A percentile compares a stretch with the other conserved stretches of the same genome.
Evolutionary conservation across 1,139 yeast genomes (phyloP).

Genomic region (Hyphopichia khmerensis): DNA sequence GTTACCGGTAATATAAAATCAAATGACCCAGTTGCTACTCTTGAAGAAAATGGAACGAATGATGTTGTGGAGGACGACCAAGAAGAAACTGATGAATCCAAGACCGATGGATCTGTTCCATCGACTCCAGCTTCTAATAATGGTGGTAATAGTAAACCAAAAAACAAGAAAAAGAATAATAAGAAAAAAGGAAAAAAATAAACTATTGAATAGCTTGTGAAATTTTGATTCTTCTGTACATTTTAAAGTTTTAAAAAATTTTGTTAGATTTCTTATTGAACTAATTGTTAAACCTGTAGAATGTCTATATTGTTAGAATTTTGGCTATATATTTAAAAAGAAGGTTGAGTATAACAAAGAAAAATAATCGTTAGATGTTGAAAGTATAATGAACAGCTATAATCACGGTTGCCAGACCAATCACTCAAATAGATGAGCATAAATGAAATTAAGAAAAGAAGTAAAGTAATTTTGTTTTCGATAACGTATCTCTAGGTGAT

Average conservation of each 20-base stretch:
- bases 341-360: not conserved
- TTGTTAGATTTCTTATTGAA: not conserved
- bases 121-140: not conserved
- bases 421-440: not conserved
- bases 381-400: not conserved
- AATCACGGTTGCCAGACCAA: not conserved
- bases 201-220: not conserved
- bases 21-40: constrained; percentile 3
- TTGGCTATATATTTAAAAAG: not conserved
- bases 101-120: constrained; percentile 1
- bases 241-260: too few species aligned
- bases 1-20: not conserved
- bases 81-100: constrained; percentile 10
- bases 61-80: constrained; percentile 12
- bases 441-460: not conserved
- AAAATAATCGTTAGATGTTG: not conserved
- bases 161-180: constrained; percentile 19
- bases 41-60: constrained; percentile 2
- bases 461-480: not conserved
- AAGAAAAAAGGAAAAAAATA: constrained; percentile 6
- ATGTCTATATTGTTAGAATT: not conserved
- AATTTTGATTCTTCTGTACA: too few species aligned
- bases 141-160: constrained; percentile 1
- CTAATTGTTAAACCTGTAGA: not conserved
- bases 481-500: too few species aligned